Evolutionary conservation across 768 basidiomycete genomes (phyloP), one percentile per base, ranked within the genome.

Genomic region (Russula vinacea): DNA sequence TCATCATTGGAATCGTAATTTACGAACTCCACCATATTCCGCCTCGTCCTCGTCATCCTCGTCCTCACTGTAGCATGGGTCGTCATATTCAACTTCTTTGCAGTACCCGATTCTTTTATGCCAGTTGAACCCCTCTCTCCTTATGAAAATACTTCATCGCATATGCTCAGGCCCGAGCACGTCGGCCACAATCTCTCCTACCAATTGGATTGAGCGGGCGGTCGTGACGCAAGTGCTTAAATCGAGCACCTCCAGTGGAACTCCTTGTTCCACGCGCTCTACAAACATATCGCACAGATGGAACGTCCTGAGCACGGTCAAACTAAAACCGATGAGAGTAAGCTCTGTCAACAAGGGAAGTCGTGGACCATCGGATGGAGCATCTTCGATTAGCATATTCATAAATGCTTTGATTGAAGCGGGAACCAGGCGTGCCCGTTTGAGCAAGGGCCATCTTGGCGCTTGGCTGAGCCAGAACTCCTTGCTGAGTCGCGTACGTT

Each of bases 191-290:
- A 57, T n/a, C 11, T 62, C 49, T 1, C 6, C 16, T 26, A 62
- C 32, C 7, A 62, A 22, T 50, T 51, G 14, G 26, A 52, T 5
- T 2, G 56, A 32, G 13, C 16, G 29, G 10, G n/a, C 10, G 24
- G 40, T 3, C 22, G 6, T 39, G 8, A 4, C 5, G 24, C 56
- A 62, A 10, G 11, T 2, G 32, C 33, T 5, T 5, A 62, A 52
- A 26, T 62, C 62, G 14, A 62, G 61, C 7, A 24, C 13, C 54
- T 51, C 62, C 16, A 62, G 22, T 2, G 62, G 56, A 22, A 52
- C 56, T 5, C 40, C 62, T 6, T 57, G 47, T 5, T 52, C 40
- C 19, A 52, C 22, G 24, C 62, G 56, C 8, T 52, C 19, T 1
- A 44, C 33, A 7, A 62, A 49, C 45, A 47, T 39, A 5, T 62